These are phyloP conservation scores for Yamadazyma laniorum DNA, from an alignment of 805 yeast species.

Conservation along the genomic window DNA sequence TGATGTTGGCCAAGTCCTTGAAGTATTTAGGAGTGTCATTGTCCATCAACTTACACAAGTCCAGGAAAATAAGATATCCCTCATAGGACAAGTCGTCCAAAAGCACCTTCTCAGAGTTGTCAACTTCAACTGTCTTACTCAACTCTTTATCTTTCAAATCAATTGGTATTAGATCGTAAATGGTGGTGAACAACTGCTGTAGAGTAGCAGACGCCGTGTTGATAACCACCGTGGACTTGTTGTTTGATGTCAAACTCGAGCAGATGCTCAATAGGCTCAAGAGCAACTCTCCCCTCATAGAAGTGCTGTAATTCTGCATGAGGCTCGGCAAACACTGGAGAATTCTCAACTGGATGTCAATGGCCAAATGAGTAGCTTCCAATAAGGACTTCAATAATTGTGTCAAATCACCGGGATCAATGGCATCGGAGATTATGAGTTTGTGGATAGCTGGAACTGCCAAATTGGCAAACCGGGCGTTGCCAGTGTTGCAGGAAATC, in stretches of 20 bases:
- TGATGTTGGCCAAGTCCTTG: slow-evolving; percentile 52
- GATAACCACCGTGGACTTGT: slow-evolving; percentile 70
- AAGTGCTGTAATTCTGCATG: slow-evolving; percentile 58
- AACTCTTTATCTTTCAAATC: slow-evolving; percentile 22
- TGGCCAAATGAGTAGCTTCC: slow-evolving; percentile 72
- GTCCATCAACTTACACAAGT: slow-evolving; percentile 67
- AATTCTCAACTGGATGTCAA: slow-evolving; percentile 82
- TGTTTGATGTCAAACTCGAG: slow-evolving; percentile 65
- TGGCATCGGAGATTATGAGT: slow-evolving; percentile 50
- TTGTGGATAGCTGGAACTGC: slow-evolving; percentile 71
- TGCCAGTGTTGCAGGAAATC: slow-evolving; percentile 69
- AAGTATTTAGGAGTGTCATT: slow-evolving; percentile 55
- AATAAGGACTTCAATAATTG: slow-evolving; percentile 64
- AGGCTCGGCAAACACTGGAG: slow-evolving; percentile 79
- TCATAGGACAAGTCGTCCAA: slow-evolving; percentile 62
- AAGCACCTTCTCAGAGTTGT: slow-evolving; percentile 40
- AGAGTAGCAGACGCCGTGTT: slow-evolving; percentile 93
- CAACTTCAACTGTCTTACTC: slow-evolving; percentile 23
- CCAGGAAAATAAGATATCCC: slow-evolving; percentile 66
- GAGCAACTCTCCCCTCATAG: slow-evolving; percentile 54
- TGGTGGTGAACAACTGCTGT: slow-evolving; percentile 75
- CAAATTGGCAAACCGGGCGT: slow-evolving; percentile 67
- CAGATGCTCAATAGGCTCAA: slow-evolving; percentile 65
- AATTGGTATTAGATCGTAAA: slow-evolving; percentile 64
- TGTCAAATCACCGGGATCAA: slow-evolving; percentile 53